These are phyloP conservation scores for Porcisia hertigi DNA, from an alignment of 208 protist genomes.

Conservation along the genomic window DNA sequence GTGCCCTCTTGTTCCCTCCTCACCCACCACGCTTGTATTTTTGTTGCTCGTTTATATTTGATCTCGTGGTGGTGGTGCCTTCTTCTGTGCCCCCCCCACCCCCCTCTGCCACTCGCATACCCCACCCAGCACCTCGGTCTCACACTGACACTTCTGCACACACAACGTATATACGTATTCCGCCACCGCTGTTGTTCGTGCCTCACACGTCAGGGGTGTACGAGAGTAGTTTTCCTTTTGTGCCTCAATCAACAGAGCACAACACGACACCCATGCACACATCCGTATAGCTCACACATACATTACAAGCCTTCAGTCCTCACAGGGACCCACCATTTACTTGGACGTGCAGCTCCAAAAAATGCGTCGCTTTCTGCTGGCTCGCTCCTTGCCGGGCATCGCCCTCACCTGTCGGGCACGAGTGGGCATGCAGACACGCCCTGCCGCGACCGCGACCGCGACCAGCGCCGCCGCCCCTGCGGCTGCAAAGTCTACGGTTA, in stretches of 20 bases:
- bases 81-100: no score
- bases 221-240: no score
- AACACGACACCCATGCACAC: neutral
- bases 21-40: no score
- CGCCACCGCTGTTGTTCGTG: no score
- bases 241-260: neutral
- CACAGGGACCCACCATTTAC: neutral
- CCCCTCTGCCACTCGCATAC: no score
- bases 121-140: no score
- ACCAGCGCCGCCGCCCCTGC: conserved; percentile 8
- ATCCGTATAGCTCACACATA: neutral
- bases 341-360: neutral
- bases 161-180: no score
- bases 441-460: neutral
- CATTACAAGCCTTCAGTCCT: neutral
- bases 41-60: no score
- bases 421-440: conserved; percentile 7
- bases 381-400: conserved; percentile 16
- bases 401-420: conserved; percentile 3
- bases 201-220: no score
- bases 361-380: conserved; percentile 46
- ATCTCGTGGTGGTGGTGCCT: no score
- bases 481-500: conserved; percentile 21
- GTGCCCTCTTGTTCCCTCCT: no score
- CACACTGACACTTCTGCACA: no score